Conservation (phyloP, 2,329 filamentous ascomycete genomes). For the Clonostachys sp. region DNA sequence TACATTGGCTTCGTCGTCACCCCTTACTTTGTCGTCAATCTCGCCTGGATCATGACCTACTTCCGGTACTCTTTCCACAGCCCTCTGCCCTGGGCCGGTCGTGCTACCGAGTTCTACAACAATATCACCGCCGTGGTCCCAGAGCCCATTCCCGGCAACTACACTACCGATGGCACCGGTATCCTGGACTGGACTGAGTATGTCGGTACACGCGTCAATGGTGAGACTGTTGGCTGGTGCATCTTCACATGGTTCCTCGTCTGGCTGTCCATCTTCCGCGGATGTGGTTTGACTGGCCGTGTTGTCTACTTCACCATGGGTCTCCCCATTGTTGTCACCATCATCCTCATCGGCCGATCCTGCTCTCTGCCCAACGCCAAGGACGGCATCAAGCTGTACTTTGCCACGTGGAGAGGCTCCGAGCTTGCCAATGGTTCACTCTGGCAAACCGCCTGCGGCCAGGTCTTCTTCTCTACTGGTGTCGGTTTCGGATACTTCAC, state of each 20-base stretch:
- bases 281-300: slow-evolving; percentile 51
- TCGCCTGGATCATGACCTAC: slow-evolving; percentile 56
- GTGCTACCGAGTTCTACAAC: slow-evolving; percentile 47
- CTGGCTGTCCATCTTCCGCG: slow-evolving; percentile 55
- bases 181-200: slow-evolving; percentile 41
- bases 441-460: slow-evolving; percentile 56
- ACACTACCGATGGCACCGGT: slow-evolving; percentile 26
- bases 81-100: slow-evolving; percentile 47
- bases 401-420: slow-evolving; percentile 38
- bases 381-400: slow-evolving; percentile 43
- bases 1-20: slow-evolving; percentile 50
- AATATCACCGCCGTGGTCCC: slow-evolving; percentile 42
- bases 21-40: slow-evolving; percentile 51
- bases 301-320: slow-evolving; percentile 62
- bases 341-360: slow-evolving; percentile 50
- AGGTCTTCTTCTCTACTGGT: slow-evolving; percentile 56
- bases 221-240: slow-evolving; percentile 54
- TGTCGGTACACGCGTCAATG: slow-evolving; percentile 37
- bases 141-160: slow-evolving; percentile 29
- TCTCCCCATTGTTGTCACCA: slow-evolving; percentile 49
- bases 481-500: slow-evolving; percentile 57
- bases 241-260: slow-evolving; percentile 56
- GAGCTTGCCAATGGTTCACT: slow-evolving; percentile 44
- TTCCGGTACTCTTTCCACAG: slow-evolving; percentile 51
- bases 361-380: slow-evolving; percentile 48